Percentiles rank a stretch among this genome's conserved stretches.
phyloP scores from a whole-genome alignment of 805 yeast genomes.

The Pichia nanzhaoensis region DNA sequence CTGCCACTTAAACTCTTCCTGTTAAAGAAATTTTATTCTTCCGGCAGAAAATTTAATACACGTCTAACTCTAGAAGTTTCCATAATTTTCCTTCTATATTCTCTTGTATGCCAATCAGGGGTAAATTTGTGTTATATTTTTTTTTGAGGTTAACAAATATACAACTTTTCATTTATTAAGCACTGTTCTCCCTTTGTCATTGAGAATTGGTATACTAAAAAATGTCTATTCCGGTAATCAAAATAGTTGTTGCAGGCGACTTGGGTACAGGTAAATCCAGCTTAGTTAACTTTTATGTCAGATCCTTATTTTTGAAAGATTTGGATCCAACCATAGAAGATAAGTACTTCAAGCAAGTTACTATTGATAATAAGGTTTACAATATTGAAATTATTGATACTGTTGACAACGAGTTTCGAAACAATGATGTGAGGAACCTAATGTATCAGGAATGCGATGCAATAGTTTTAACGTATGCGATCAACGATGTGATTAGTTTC shows the following conservation, averaged over 20 bases:
- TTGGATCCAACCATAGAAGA: slow-evolving; percentile 27
- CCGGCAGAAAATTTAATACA: too few species aligned
- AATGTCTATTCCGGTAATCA: slow-evolving; percentile 12
- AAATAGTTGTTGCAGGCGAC: slow-evolving; percentile 28
- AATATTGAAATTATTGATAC: slow-evolving; percentile 63
- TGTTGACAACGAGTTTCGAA: slow-evolving; percentile 70
- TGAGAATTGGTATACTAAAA: too few species aligned
- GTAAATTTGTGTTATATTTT: too few species aligned
- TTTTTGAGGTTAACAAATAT: too few species aligned
- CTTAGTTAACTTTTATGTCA: slow-evolving; percentile 20
- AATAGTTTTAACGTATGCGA: slow-evolving; percentile 43
- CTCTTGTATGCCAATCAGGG: too few species aligned
- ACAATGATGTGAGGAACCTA: slow-evolving; percentile 12
- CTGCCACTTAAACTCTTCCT: too few species aligned
- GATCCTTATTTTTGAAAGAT: slow-evolving; percentile 18
- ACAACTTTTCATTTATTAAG: too few species aligned
- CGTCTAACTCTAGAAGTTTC: too few species aligned
- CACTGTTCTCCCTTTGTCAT: too few species aligned
- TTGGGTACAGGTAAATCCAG: slow-evolving; percentile 29
- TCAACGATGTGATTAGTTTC: slow-evolving; percentile 30
- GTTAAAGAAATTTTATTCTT: too few species aligned
- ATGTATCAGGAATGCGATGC: slow-evolving; percentile 36
- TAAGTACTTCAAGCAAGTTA: slow-evolving; percentile 16
- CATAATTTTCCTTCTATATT: too few species aligned
- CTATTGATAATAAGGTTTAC: slow-evolving; percentile 34